These are phyloP conservation scores for Podaxis sp. DNA, from an alignment of 768 basidiomycete species.

Conservation along the genomic window DNA sequence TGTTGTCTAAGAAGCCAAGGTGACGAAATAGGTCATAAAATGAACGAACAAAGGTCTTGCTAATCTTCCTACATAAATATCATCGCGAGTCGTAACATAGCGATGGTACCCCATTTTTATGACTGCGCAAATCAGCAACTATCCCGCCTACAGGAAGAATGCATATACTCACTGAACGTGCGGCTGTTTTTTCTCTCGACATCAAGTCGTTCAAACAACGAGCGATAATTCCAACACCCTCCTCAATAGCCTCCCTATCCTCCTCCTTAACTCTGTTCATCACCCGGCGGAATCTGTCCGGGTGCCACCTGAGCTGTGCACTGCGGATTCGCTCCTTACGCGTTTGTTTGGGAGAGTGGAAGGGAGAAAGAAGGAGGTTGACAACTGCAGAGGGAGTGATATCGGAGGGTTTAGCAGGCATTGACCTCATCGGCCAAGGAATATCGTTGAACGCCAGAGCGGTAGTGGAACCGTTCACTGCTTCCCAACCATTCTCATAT, in stretches of 20 bases:
- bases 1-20: background rate
- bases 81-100: background rate
- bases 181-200: constrained; percentile 33
- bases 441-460: constrained; percentile 57
- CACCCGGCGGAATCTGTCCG: constrained; percentile 69
- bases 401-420: constrained; percentile 45
- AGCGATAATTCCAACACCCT: constrained; percentile 64
- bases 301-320: constrained; percentile 79
- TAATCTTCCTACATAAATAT: background rate
- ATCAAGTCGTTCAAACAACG: constrained; percentile 68
- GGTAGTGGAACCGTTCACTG: constrained; percentile 44
- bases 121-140: background rate
- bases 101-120: background rate
- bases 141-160: background rate
- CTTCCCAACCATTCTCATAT: constrained; percentile 70
- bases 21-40: background rate
- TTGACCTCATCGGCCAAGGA: constrained; percentile 65
- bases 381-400: constrained; percentile 56
- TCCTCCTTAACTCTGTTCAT: constrained; percentile 49
- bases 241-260: constrained; percentile 56
- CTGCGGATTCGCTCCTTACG: constrained; percentile 65
- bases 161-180: constrained; percentile 13
- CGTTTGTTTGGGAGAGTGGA: constrained; percentile 57
- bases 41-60: background rate
- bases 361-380: constrained; percentile 62